Evolutionary conservation across 768 basidiomycete species (phyloP), one percentile per base, ranked within the genome.

Genomic region (Leccinum rimulosum): DNA sequence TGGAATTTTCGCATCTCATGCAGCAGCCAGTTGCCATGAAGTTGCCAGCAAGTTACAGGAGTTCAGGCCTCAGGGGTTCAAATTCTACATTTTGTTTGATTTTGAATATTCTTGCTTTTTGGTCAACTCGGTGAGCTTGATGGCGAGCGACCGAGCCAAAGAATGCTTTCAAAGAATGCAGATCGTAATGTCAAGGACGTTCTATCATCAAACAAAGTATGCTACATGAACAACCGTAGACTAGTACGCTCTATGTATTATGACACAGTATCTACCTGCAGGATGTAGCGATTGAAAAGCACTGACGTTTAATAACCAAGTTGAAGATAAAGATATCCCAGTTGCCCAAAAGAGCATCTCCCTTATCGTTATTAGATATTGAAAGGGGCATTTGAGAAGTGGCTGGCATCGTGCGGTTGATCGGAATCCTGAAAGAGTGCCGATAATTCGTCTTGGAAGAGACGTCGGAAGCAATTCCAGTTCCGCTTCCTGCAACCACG

Each of bases 371-470:
- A 25, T 45, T 40, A 22, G 19, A 54, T 15, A 31, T 19, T 31
- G 43, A 15, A 12, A 53, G 0, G 11, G 19, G 15, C 28, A 9
- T 25, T 30, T 25, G 31, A 43, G 30, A 33, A 25, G 31, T 33
- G 33, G 33, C 12, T 33, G 33, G 33, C 33, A 33, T 33, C 6
- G n/a, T 54, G 36, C n/a, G 6, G 8, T 31, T 31, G 15, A 8
- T 58, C 58, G 25, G 25, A 25, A 17, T 61, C 52, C 9, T 17
- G 49, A n/a, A 62, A 62, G 25, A 62, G 50, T 0, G 61, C 60
- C 30, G 52, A 25, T 17, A 50, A 50, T 1, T 51, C 61, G 35
- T 62, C 61, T 31, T 58, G 61, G 61, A 8, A 62, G 56, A 31
- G 52, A 22, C 3, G 0, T 12, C 8, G 3, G 55, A 63, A 35